Percentiles rank a stretch among this genome's conserved stretches.
Evolutionary conservation across 2,329 filamentous ascomycete species (phyloP).

Genomic region (Ophiobolus disseminans): DNA sequence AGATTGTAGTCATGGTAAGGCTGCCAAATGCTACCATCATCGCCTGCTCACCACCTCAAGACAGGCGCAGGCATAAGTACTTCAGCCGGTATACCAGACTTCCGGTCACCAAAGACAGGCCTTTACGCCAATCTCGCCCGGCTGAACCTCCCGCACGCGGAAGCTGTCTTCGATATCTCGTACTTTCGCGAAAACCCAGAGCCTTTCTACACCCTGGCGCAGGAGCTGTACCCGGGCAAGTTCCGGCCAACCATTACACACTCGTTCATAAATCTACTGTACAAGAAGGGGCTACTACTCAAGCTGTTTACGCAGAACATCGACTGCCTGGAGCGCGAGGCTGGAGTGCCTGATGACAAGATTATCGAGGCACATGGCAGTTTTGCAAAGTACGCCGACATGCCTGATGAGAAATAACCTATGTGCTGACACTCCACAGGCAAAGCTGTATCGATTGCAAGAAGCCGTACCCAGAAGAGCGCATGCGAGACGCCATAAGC

Average conservation of each 20-base stretch:
- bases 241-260: constrained; percentile 90
- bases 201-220: constrained; percentile 91
- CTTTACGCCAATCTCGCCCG: constrained; percentile 91
- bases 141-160: constrained; percentile 84
- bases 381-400: constrained; percentile 67
- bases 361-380: constrained; percentile 96
- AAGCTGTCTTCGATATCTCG: constrained; percentile 91
- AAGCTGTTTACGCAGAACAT: constrained; percentile 98
- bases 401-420: accelerated
- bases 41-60: constrained; percentile 31
- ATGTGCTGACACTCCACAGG: constrained; percentile 42
- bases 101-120: constrained; percentile 89
- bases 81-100: constrained; percentile 81
- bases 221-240: constrained; percentile 89
- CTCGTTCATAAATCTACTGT: constrained; percentile 82
- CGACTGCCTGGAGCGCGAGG: constrained; percentile 87
- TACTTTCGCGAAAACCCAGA: constrained; percentile 86
- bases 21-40: background rate
- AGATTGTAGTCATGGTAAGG: constrained; percentile 79
- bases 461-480: constrained; percentile 70
- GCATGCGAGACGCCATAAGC: constrained; percentile 75
- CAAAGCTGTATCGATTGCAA: constrained; percentile 93
- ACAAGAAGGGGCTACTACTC: constrained; percentile 77
- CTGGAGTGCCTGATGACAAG: constrained; percentile 79
- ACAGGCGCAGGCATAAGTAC: constrained; percentile 90